A percentile compares a stretch with the other conserved stretches of the same genome.
Evolutionary conservation across 176 grass and related monocot species (phyloP).

Genomic region (Dactylis glomerata): DNA sequence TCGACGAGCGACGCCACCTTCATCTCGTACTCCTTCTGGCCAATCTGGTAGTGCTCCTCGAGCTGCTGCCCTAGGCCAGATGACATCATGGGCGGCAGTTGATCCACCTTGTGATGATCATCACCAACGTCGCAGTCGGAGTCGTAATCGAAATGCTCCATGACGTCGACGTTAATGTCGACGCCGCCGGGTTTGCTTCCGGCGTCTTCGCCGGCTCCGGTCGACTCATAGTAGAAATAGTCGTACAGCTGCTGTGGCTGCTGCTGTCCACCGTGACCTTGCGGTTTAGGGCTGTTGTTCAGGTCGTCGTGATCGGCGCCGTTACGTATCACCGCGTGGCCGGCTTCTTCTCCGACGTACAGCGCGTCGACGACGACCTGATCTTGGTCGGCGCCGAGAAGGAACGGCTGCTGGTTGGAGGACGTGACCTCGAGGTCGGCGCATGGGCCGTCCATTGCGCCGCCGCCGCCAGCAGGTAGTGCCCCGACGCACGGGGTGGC

Average conservation of each 20-base stretch:
- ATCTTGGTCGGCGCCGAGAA: slow-evolving; percentile 4
- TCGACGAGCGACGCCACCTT: slow-evolving; percentile 38
- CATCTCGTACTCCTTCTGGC: slow-evolving; percentile 22
- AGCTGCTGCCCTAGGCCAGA: not conserved
- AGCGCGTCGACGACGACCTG: slow-evolving; percentile 31
- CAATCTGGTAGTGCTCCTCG: slow-evolving; percentile 23
- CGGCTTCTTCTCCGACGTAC: slow-evolving; percentile 11
- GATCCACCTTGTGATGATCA: slow-evolving; percentile 20
- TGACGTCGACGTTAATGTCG: slow-evolving; percentile 33
- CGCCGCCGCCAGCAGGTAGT: not conserved
- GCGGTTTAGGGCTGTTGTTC: not conserved
- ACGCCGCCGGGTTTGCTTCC: slow-evolving; percentile 10
- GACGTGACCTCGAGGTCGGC: slow-evolving; percentile 27
- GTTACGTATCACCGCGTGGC: not conserved
- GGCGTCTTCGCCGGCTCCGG: not conserved
- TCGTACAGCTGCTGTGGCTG: slow-evolving; percentile 32
- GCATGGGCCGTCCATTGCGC: not conserved
- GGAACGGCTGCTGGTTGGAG: slow-evolving; percentile 28
- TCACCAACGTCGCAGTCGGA: not conserved
- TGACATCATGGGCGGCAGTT: not conserved
- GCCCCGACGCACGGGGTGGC: not conserved
- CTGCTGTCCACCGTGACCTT: slow-evolving; percentile 5
- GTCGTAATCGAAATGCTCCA: slow-evolving; percentile 36
- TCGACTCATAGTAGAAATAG: slow-evolving; percentile 45
- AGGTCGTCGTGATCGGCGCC: not conserved